Conservation (phyloP, 164 flowering plant genomes). For the Hamamelis virginiana region DNA sequence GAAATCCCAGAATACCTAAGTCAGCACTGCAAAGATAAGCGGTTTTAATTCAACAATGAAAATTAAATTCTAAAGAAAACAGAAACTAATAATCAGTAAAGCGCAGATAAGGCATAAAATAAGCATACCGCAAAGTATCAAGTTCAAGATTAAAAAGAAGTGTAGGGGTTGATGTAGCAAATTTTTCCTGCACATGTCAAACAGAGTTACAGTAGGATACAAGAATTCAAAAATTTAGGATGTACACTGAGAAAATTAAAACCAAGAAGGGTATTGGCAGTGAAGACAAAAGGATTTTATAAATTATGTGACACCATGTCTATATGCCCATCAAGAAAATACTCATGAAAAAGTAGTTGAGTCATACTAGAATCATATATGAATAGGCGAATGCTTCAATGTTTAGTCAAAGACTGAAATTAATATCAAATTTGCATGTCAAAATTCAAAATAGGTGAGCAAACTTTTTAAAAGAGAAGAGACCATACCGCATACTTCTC, state of each 20-base stretch:
- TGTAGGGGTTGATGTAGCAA: conserved; percentile 74
- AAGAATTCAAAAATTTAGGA: not conserved
- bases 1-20: conserved; percentile 89
- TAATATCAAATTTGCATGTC: not conserved
- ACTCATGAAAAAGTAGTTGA: too few species aligned
- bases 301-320: too few species aligned
- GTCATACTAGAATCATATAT: too few species aligned
- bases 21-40: conserved; percentile 69
- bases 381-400: too few species aligned
- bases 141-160: conserved; percentile 95
- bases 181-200: conserved; percentile 62
- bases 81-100: not conserved
- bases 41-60: not conserved
- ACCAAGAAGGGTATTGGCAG: too few species aligned
- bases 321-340: too few species aligned
- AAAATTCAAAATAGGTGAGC: not conserved
- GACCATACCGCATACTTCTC: conserved; percentile 93
- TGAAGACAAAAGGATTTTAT: too few species aligned
- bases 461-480: conserved; percentile 8
- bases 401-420: too few species aligned
- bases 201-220: not conserved
- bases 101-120: not conserved
- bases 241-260: too few species aligned
- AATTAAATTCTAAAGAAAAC: not conserved
- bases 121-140: conserved; percentile 81